Percentiles rank a stretch among this genome's conserved stretches.
phyloP scores from a whole-genome alignment of 2,329 filamentous ascomycete genomes.

The Keithomyces neogunnii region DNA sequence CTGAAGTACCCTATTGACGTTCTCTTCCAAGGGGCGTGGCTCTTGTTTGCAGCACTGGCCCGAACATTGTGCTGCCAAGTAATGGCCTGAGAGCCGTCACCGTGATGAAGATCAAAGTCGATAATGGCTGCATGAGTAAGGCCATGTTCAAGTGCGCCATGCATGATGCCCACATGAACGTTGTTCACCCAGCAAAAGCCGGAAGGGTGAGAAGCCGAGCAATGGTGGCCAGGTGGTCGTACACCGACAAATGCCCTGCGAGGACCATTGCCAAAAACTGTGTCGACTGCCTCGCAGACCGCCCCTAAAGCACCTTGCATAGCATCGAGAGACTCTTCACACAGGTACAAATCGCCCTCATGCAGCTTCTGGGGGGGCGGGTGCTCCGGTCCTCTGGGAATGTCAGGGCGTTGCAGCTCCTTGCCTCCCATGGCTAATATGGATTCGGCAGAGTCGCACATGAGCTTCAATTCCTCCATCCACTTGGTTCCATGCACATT shows the following conservation, averaged over 20 bases:
- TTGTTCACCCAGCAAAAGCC: conserved; percentile 99
- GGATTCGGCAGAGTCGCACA: conserved; percentile 74
- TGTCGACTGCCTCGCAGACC: conserved; percentile 86
- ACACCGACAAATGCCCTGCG: conserved; percentile 85
- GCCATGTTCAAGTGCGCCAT: conserved; percentile 74
- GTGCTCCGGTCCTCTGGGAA: conserved; percentile 41
- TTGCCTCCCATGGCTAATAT: conserved; percentile 70
- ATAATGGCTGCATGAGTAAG: conserved; percentile 91
- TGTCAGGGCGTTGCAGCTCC: conserved; percentile 64
- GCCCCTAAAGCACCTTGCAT: conserved; percentile 88
- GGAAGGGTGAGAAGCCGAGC: conserved; percentile 79
- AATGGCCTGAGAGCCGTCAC: conserved; percentile 92
- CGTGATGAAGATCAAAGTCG: conserved; percentile 87
- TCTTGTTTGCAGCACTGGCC: conserved; percentile 53
- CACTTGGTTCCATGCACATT: conserved; percentile 86
- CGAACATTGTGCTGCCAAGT: conserved; percentile 83
- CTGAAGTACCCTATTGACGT: conserved; percentile 92
- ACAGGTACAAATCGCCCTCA: conserved; percentile 85
- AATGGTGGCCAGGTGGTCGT: conserved; percentile 90
- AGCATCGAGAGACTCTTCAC: conserved; percentile 73
- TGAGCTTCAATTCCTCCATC: conserved; percentile 83
- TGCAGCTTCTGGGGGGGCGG: conserved; percentile 55
- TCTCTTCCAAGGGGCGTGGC: conserved; percentile 69
- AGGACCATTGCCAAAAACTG: conserved; percentile 61
- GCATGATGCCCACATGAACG: conserved; percentile 91